Conservation (phyloP, 345 rosid species). For the Populus ilicifolia region DNA sequence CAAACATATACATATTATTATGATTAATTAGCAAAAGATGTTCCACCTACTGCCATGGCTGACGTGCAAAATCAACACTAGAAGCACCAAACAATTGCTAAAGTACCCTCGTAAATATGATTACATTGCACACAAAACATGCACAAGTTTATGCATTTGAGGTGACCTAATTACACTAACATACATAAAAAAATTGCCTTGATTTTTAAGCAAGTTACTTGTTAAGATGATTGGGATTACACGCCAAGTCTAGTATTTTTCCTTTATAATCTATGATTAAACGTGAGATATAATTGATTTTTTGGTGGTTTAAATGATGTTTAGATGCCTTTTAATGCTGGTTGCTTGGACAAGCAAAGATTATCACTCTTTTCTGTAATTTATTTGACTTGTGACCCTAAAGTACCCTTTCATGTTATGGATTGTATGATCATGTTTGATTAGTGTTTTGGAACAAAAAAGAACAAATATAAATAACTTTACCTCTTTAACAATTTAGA, state of each 20-base stretch:
- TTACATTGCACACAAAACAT: background rate
- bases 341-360: background rate
- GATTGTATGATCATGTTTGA: too few relatives aligned
- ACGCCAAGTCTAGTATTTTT: slow-evolving; percentile 20
- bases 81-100: background rate
- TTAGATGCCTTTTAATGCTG: slow-evolving; percentile 4
- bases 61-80: slow-evolving; percentile 10
- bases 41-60: slow-evolving; percentile 3
- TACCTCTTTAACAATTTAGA: too few relatives aligned
- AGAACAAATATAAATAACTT: too few relatives aligned
- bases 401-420: too few relatives aligned
- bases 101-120: background rate
- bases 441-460: too few relatives aligned
- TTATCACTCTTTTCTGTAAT: background rate
- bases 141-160: slow-evolving; percentile 15
- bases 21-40: background rate
- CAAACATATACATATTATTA: too few relatives aligned
- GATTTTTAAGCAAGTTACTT: slow-evolving; percentile 22
- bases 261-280: background rate
- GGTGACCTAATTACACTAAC: slow-evolving; percentile 25
- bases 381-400: background rate
- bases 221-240: slow-evolving; percentile 33
- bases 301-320: slow-evolving; percentile 10
- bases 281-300: background rate
- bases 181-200: slow-evolving; percentile 4